Conservation (phyloP, 495 filamentous ascomycete species). For the Evernia prunastri region DNA sequence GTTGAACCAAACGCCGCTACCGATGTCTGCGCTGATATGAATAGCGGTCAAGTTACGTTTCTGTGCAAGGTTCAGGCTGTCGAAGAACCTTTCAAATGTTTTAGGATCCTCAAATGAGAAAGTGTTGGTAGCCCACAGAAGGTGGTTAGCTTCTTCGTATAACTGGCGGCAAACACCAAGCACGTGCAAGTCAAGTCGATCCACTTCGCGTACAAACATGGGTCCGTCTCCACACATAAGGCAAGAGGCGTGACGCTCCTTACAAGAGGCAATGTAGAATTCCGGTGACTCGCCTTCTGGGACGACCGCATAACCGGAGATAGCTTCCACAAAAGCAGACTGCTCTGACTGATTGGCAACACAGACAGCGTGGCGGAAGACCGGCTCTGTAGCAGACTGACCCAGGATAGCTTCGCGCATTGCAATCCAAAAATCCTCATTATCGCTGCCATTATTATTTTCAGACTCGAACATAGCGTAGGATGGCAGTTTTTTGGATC, state of each 20-base stretch:
- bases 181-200: conserved; percentile 6
- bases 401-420: background rate
- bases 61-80: conserved; percentile 12
- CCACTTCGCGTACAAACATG: background rate
- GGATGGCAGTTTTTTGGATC: background rate
- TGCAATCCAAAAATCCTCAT: background rate
- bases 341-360: conserved; percentile 6
- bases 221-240: background rate
- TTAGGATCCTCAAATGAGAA: conserved; percentile 17
- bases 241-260: background rate
- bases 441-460: background rate
- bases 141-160: conserved; percentile 11
- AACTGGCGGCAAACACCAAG: conserved; percentile 17
- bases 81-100: conserved; percentile 7
- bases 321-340: background rate
- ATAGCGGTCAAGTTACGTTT: conserved; percentile 6
- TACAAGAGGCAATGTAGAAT: background rate
- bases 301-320: background rate
- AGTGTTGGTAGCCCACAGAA: conserved; percentile 20
- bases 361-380: conserved; percentile 8
- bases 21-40: background rate
- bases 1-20: background rate
- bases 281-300: background rate
- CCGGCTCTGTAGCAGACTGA: background rate
- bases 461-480: background rate